Percentiles rank a stretch among this genome's conserved stretches.
These are phyloP conservation scores for Zygnema circumcarinatum DNA, from an alignment of 139 green algal species.

Conservation along the genomic window DNA sequence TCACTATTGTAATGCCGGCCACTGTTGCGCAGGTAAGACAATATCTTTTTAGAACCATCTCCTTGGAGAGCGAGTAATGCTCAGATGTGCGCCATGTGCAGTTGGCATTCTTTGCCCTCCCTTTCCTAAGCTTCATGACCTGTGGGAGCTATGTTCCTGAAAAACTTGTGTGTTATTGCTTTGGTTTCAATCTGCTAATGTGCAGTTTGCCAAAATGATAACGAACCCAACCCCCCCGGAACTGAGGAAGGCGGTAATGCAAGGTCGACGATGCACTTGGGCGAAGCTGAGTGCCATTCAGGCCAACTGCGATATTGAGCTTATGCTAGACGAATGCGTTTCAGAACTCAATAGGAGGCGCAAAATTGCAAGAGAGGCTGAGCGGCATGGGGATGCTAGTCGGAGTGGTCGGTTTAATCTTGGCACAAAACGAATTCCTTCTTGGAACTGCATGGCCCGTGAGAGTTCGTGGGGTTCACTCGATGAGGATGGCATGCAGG, in stretches of 20 bases:
- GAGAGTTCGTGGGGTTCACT: conserved; percentile 52
- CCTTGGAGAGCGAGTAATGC: too few relatives aligned
- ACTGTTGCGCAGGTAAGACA: conserved; percentile 58
- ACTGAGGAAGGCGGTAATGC: conserved; percentile 38
- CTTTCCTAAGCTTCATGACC: too few relatives aligned
- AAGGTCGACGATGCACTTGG: conserved; percentile 65
- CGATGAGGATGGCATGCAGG: conserved; percentile 37
- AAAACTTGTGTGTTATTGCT: too few relatives aligned
- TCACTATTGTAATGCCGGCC: conserved; percentile 69
- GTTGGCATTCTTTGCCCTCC: too few relatives aligned
- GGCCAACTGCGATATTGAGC: conserved; percentile 67
- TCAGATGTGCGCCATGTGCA: too few relatives aligned
- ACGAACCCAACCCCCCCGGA: conserved; percentile 56
- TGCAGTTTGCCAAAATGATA: conserved; percentile 59
- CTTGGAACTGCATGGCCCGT: conserved; percentile 55
- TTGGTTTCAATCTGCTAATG: too few relatives aligned
- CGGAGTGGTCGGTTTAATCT: conserved; percentile 18
- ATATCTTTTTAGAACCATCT: too few relatives aligned
- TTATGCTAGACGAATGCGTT: conserved; percentile 68
- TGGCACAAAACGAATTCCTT: conserved; percentile 52
- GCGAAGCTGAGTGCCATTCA: conserved; percentile 62
- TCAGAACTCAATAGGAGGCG: conserved; percentile 54
- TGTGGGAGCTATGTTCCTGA: too few relatives aligned
- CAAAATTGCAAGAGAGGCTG: conserved; percentile 14
- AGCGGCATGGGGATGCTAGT: conserved; percentile 8